Evolutionary conservation across 1,139 yeast species (phyloP), one percentile per base, ranked within the genome.

Genomic region (Waltiozyma sp.): DNA sequence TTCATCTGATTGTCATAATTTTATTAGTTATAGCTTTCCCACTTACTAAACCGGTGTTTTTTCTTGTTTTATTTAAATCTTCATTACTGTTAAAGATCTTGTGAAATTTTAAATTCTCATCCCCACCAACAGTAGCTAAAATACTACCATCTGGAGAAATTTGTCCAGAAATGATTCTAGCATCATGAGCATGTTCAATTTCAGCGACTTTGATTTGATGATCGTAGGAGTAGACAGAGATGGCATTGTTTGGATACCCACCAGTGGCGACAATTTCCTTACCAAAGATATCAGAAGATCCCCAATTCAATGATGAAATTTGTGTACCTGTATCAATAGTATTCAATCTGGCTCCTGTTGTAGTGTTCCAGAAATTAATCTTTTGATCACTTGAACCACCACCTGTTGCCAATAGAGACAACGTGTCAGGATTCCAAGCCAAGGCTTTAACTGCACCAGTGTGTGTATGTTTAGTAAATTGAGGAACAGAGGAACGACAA

Each of bases 61-160:
- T 41, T 37, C 47, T 49, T 45, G 51, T 56, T 21, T 33, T 16
- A 18, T 33, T 26, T 14, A 26, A 26, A 6, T 26, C 28, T 41
- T 62, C 58, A 45, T 56, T 58, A 38, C 57, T 54, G 41, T 89
- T 96, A 63, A 88, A 91, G 26, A 93, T 72, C 53, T 86, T 82
- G 93, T 95, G 93, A 65, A 93, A 91, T 66, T 91, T 91, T 57
- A 93, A 72, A 62, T 89, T 91, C 62, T 93, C 99, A 63, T 93
- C 98, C 6, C 95, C 94, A 2, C 97, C 95, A 42, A 91, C 88
- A 0, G 98, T 91, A 1, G 96, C 98, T 46, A 89, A 65, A 0
- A 94, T 86, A 44, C 85, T 75, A 23, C 83, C 85, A 61, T 91
- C 97, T 8, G 97, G 97, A 40, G 95, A 85, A 44, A 91, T 61